Conservation (phyloP, 2,329 filamentous ascomycete genomes). For the Cladophialophora carrionii region DNA sequence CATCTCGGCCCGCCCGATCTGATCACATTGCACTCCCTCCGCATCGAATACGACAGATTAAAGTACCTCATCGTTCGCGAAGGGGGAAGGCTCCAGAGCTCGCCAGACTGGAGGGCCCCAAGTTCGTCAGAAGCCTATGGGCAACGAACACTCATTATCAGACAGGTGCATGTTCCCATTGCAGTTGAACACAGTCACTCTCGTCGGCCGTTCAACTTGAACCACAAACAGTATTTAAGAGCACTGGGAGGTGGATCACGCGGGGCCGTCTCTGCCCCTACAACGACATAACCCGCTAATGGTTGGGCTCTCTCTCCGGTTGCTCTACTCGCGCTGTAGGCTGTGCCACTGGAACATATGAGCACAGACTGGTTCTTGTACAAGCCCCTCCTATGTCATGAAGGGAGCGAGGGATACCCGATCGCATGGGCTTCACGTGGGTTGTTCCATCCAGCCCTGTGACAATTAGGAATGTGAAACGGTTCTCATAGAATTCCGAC, state of each 20-base stretch:
- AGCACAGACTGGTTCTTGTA: background rate
- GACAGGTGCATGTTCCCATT: background rate
- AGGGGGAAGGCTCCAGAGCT: background rate
- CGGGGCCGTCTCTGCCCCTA: background rate
- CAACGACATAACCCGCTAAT: background rate
- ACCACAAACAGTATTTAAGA: no score
- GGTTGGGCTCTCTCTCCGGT: background rate
- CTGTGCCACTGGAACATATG: background rate
- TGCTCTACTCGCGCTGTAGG: background rate
- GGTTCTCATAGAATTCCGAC: no score
- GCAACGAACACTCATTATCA: background rate
- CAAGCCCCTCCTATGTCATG: background rate
- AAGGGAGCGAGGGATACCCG: background rate
- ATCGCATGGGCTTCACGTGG: no score
- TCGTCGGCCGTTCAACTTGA: no score
- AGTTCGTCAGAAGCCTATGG: background rate
- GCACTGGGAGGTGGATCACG: background rate
- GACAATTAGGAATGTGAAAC: no score
- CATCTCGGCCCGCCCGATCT: background rate
- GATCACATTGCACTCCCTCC: background rate
- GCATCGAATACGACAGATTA: background rate
- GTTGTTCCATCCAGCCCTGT: no score
- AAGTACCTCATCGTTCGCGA: background rate
- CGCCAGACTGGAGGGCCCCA: no score
- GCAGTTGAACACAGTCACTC: background rate